Evolutionary conservation across 208 protist species (phyloP), one percentile per base, ranked within the genome.

Genomic region (Acanthamoeba lenticulata): DNA sequence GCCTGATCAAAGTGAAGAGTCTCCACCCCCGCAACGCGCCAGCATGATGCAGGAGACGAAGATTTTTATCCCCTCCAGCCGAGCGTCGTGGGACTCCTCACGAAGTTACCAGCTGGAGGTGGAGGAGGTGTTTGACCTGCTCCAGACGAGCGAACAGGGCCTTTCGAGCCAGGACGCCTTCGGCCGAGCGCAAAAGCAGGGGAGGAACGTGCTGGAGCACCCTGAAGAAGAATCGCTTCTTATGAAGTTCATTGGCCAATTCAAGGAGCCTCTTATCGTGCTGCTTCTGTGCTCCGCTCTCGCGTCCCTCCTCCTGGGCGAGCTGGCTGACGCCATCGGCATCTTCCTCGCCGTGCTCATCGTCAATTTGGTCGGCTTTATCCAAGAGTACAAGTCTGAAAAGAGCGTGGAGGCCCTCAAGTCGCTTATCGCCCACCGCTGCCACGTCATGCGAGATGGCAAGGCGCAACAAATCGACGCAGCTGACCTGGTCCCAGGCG

Each of bases 401-500:
- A 62, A 97, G 85, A 83, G 90, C 21, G 62, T 97, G 40, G 90
- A 97, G 85, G 90, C 95, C 29, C 92, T 97, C 24, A 97, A 94
- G 36, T 93, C 69, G 77, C 94, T 97, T 29, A 94, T 95, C n/a
- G 86, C 94, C 45, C 95, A 94, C 44, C 81, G 88, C 1, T 96
- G 94, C 90, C 72, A 95, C 69, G 94, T 94, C 74, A 27, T 97
- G 29, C 96, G 96, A 21, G 95, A 97, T 44, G 95, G 96, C 49
- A 67, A 93, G 38, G n/a, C 69, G 6, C 19, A 77, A 40, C 90
- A 95, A 21, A 93, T 96, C 24, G 7, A 45, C 27, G 95, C 95
- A 1, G 57, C 40, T 6, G 92, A 95, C 29, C 90, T 96, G 42
- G 99, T 99, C 2, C 98, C 97, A 0, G 99, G 99, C 24, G 99